These are phyloP conservation scores for Hawksworthiomyces lignivorus DNA, from an alignment of 2,329 filamentous ascomycete species.

Conservation along the genomic window DNA sequence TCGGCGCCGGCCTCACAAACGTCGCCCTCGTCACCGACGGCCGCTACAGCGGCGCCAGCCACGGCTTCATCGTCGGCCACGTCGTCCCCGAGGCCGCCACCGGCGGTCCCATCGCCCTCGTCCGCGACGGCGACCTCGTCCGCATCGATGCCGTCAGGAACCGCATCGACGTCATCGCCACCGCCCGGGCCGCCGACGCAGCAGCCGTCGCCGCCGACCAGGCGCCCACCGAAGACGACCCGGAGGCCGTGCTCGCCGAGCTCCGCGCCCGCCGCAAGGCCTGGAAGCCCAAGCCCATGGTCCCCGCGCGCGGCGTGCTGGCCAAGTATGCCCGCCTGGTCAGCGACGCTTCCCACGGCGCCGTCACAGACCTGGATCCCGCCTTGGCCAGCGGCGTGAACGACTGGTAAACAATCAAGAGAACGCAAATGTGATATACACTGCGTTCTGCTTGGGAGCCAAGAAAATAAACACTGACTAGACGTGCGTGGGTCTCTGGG, in stretches of 20 bases:
- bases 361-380: constrained; percentile 64
- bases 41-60: constrained; percentile 77
- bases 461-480: no score
- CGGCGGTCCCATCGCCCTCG: constrained; percentile 80
- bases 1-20: constrained; percentile 83
- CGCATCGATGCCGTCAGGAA: constrained; percentile 82
- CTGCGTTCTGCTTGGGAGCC: no score
- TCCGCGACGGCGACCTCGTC: constrained; percentile 71
- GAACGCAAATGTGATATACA: no score
- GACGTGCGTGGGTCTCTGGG: no score
- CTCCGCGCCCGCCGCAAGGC: constrained; percentile 48
- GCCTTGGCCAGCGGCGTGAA: constrained; percentile 10
- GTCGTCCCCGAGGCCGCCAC: constrained; percentile 85
- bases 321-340: constrained; percentile 87
- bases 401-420: constrained; percentile 10
- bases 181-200: constrained; percentile 39
- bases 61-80: constrained; percentile 91
- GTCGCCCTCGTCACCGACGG: constrained; percentile 90
- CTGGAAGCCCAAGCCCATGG: constrained; percentile 61
- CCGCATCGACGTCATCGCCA: constrained; percentile 56
- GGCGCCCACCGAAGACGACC: constrained; percentile 9
- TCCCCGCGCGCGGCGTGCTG: constrained; percentile 73
- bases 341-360: constrained; percentile 84
- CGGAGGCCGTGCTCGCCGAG: constrained; percentile 37
- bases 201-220: no score